A percentile compares a stretch with the other conserved stretches of the same genome.
Evolutionary conservation across 2,329 filamentous ascomycete species (phyloP).

Genomic region (Domatiomyces catenatus): DNA sequence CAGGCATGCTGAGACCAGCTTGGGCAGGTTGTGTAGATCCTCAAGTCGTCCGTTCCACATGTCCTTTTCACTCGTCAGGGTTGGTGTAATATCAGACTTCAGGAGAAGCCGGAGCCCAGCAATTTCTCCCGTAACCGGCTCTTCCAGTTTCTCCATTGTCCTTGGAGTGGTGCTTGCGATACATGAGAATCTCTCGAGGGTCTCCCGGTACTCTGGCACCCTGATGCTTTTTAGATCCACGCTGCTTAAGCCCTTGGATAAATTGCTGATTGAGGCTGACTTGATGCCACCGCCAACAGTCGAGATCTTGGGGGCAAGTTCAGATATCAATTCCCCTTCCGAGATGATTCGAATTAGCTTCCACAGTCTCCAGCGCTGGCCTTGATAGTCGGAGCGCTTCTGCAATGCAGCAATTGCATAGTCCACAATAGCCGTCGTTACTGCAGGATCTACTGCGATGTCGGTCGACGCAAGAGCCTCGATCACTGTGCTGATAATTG

Average conservation of each 20-base stretch:
- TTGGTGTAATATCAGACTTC: neutral
- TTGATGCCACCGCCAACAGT: neutral
- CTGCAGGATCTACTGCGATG: neutral
- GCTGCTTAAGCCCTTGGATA: neutral
- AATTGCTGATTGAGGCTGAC: neutral
- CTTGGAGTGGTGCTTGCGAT: neutral
- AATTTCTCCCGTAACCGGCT: neutral
- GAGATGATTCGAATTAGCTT: slow-evolving; percentile 6
- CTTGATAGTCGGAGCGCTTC: slow-evolving; percentile 12
- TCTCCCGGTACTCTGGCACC: neutral
- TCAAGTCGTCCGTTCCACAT: slow-evolving; percentile 6
- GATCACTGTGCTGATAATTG: slow-evolving; percentile 7
- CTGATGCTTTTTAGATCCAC: neutral
- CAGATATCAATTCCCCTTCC: neutral
- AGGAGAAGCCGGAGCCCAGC: neutral
- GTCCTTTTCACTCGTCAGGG: neutral
- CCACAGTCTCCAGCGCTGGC: slow-evolving; percentile 15
- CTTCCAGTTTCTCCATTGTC: neutral
- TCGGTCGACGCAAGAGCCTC: neutral
- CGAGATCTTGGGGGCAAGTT: neutral
- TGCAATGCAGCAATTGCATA: slow-evolving; percentile 4
- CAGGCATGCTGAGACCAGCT: slow-evolving; percentile 6
- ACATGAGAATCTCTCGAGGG: neutral
- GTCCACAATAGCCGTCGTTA: slow-evolving; percentile 1
- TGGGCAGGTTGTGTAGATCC: slow-evolving; percentile 1